A percentile compares a stretch with the other conserved stretches of the same genome.
phyloP scores from a whole-genome alignment of 768 basidiomycete genomes.

The Hortiboletus campestris region DNA sequence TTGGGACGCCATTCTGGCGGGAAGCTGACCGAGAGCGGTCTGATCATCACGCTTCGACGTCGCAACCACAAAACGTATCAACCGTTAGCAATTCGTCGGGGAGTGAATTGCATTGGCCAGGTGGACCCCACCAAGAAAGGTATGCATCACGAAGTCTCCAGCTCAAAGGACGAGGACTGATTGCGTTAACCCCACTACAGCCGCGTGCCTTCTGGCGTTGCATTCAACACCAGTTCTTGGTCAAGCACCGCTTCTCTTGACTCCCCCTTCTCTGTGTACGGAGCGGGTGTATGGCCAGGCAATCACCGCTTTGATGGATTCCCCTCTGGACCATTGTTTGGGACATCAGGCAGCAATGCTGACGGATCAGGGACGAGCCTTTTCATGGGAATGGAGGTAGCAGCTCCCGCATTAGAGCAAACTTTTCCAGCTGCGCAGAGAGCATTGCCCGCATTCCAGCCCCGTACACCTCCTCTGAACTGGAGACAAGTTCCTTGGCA shows the following conservation, averaged over 20 bases:
- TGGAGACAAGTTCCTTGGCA: slow-evolving; percentile 2
- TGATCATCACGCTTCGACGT: neutral
- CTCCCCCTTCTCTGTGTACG: neutral
- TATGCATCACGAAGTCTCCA: slow-evolving; percentile 3
- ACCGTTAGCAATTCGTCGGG: neutral
- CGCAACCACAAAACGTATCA: slow-evolving; percentile 3
- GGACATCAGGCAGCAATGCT: neutral
- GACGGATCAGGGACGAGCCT: neutral
- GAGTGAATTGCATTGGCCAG: neutral
- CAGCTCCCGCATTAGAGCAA: neutral
- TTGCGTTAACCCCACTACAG: neutral
- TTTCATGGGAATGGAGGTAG: neutral
- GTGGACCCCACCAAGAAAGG: slow-evolving; percentile 5
- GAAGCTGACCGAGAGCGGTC: neutral
- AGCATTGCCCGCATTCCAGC: neutral
- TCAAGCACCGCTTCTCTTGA: neutral
- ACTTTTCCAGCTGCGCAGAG: neutral
- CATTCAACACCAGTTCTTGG: slow-evolving; percentile 4
- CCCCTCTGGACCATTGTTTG: neutral
- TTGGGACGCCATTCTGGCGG: neutral
- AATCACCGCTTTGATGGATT: neutral
- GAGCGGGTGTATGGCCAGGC: neutral
- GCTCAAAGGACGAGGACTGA: neutral
- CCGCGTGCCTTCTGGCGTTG: neutral
- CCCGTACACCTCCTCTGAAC: neutral